Base-by-base conservation (phyloP, 192 early-diverging fungal species). In the Pilaira anomala region DNA sequence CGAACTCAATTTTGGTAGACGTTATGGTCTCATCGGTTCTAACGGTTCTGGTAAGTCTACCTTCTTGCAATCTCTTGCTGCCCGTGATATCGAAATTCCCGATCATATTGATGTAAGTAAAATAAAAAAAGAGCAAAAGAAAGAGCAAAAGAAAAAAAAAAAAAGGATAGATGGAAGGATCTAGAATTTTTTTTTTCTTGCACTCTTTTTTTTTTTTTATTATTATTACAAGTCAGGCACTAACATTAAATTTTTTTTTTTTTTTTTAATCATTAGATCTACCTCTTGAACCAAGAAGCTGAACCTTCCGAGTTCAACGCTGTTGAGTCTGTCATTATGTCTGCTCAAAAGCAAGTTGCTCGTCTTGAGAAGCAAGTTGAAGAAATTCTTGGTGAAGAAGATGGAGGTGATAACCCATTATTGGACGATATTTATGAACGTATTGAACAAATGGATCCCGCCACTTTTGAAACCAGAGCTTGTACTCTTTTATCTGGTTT, bases 1-100 rank as follows among this genome's bases (percentile, higher is more conserved):
- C 51, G 96, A 98, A 80, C 86, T 99, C 75, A 99, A 99, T 87
- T 97, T 90, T 79, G 97, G 97, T 67, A 89, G 95, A 77, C 85
- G 97, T 62, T 79, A 76, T 30, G 97, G 95, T 72, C 84, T 99
- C 54, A 83, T 99, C 56, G 96, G 95, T 39, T 80, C 89, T 14
- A 98, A 99, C 82, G 97, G 97, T 16, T 90, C 87, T 63, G 97
- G 97, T 55, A 79, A 76, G 45, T 93, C 92, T 12, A 98, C 97
- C 30, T 97, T 99, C 76, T 78, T 99, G 59, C 84, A 89, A 60
- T 91, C 90, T 42, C 85, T 99, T 76, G 92, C 93, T 61, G 89
- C 86, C 48, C 86, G 94, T 71, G 97, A 99, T 65, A 91, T 92
- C 48, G 89, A 91, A 40, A 94, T 99, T 71, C 97, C 97, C 16